Conservation (phyloP, 192 early-diverging fungal species). For the Powellomyces hirtus region DNA sequence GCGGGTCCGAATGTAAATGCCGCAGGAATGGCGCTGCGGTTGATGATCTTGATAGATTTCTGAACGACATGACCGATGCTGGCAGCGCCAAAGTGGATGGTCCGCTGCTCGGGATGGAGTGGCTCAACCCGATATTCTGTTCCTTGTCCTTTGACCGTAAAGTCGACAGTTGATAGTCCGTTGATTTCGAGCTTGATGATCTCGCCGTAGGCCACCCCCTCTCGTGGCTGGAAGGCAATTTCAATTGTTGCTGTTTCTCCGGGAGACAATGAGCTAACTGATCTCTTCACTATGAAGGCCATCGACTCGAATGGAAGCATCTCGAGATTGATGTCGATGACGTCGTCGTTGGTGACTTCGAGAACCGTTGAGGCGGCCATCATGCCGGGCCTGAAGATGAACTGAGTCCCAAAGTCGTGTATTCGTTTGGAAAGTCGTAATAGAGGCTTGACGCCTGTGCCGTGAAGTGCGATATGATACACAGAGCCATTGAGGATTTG, state of each 20-base stretch:
- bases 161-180: slow-evolving; percentile 41
- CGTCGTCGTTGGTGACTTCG: slow-evolving; percentile 51
- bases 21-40: slow-evolving; percentile 50
- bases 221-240: slow-evolving; percentile 50
- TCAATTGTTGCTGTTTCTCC: slow-evolving; percentile 41
- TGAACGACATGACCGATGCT: slow-evolving; percentile 45
- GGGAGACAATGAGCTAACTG: slow-evolving; percentile 31
- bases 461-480: slow-evolving; percentile 48
- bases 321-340: slow-evolving; percentile 50
- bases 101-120: slow-evolving; percentile 35
- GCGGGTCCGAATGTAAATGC: slow-evolving; percentile 43
- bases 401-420: slow-evolving; percentile 55
- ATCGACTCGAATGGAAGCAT: slow-evolving; percentile 21
- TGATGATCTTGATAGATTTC: slow-evolving; percentile 45
- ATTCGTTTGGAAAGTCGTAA: slow-evolving; percentile 35
- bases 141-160: slow-evolving; percentile 47
- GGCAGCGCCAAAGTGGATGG: slow-evolving; percentile 57
- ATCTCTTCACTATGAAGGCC: slow-evolving; percentile 42
- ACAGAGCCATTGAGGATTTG: slow-evolving; percentile 52
- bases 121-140: slow-evolving; percentile 48
- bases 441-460: slow-evolving; percentile 45
- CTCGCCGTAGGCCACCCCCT: slow-evolving; percentile 44
- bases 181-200: slow-evolving; percentile 56
- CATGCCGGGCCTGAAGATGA: slow-evolving; percentile 46
- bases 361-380: slow-evolving; percentile 31